phyloP scores from a whole-genome alignment of 441 rosid genomes.

The Corymbia calophylla region DNA sequence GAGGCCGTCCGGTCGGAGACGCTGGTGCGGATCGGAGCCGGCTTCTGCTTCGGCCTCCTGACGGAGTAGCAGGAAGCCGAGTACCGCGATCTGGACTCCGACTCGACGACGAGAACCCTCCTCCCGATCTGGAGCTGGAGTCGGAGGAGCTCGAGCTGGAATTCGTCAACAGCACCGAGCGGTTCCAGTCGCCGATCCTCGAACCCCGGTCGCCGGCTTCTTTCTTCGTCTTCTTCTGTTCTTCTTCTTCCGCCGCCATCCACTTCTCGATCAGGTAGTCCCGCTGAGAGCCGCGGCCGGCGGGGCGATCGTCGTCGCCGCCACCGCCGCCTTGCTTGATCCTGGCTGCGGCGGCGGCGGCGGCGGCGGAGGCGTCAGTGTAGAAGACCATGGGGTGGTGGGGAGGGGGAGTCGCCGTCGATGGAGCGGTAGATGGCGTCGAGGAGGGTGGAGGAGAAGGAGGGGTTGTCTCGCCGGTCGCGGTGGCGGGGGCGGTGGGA shows the following conservation, averaged over 20 bases:
- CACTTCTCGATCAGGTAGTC: background rate
- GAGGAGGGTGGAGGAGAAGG: conserved; percentile 18
- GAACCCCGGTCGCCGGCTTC: background rate
- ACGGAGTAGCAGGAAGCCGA: conserved; percentile 1
- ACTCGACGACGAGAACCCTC: conserved; percentile 12
- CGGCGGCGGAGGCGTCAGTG: background rate
- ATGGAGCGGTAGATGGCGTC: conserved; percentile 19
- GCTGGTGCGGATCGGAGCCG: background rate
- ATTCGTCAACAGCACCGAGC: background rate
- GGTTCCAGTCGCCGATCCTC: background rate
- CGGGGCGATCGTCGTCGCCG: background rate
- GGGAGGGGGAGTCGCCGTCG: background rate
- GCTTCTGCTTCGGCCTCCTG: conserved; percentile 7
- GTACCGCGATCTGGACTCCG: background rate
- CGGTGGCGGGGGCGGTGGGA: background rate
- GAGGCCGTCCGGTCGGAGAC: background rate
- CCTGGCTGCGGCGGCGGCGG: background rate
- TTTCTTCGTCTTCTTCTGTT: background rate
- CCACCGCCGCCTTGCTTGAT: background rate
- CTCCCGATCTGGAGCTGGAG: conserved; percentile 8
- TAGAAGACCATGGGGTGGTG: background rate
- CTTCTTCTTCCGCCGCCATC: background rate
- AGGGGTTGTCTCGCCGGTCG: background rate
- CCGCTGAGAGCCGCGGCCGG: background rate
- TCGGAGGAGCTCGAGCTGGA: conserved; percentile 17